A percentile compares a stretch with the other conserved stretches of the same genome.
phyloP scores from a whole-genome alignment of 805 yeast species.

The Metschnikowia colocasiae region DNA sequence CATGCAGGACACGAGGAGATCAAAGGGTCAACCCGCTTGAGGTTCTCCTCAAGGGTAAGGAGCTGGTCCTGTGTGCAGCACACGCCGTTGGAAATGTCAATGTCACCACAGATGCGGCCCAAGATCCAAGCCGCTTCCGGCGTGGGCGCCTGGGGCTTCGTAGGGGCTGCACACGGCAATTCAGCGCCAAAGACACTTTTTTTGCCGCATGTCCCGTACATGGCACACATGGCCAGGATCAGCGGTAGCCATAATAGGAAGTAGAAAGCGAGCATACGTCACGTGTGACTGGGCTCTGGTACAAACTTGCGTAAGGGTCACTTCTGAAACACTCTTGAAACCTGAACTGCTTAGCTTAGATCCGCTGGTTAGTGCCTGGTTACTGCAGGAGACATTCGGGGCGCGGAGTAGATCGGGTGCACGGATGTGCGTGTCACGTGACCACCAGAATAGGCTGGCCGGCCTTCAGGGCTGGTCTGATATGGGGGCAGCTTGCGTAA shows the following conservation, averaged over 20 bases:
- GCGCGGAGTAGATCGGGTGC: background rate
- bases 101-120: constrained; percentile 70
- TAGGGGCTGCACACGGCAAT: constrained; percentile 71
- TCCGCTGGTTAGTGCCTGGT: too few species aligned
- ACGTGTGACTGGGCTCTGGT: background rate
- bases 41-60: constrained; percentile 40
- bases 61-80: constrained; percentile 76
- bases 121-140: constrained; percentile 44
- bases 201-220: constrained; percentile 72
- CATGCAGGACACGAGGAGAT: constrained; percentile 80
- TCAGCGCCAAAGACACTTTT: constrained; percentile 71
- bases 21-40: constrained; percentile 39
- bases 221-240: constrained; percentile 38
- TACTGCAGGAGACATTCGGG: too few species aligned
- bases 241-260: background rate
- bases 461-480: too few species aligned
- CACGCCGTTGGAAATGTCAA: constrained; percentile 46
- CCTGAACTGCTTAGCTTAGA: background rate
- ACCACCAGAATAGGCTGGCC: too few species aligned
- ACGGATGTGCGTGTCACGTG: background rate
- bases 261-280: background rate
- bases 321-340: background rate
- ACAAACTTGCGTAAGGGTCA: background rate
- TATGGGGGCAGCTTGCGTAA: too few species aligned
- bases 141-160: constrained; percentile 46